A percentile compares a stretch with the other conserved stretches of the same genome.
Evolutionary conservation across 257 asterid species (phyloP).

Genomic region (Anisodus acutangulus): DNA sequence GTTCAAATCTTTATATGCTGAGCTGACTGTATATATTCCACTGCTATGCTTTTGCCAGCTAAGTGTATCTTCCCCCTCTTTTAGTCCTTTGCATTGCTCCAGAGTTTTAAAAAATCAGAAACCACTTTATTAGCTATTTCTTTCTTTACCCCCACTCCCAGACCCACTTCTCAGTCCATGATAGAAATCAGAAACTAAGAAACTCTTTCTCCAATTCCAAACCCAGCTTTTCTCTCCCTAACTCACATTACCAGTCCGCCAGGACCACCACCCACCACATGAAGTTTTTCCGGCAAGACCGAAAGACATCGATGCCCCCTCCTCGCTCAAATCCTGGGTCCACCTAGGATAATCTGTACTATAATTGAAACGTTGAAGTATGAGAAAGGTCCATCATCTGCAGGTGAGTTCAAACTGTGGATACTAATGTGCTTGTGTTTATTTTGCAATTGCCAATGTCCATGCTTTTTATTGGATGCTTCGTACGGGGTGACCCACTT

Average conservation of each 20-base stretch:
- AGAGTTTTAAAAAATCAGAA: background rate
- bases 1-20: background rate
- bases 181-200: background rate
- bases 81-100: background rate
- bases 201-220: background rate
- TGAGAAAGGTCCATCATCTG: no score
- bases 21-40: background rate
- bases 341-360: background rate
- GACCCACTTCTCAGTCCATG: background rate
- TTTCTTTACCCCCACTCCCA: background rate
- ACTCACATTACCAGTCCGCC: background rate
- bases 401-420: background rate
- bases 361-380: no score
- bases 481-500: no score
- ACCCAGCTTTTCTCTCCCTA: background rate
- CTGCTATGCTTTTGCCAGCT: background rate
- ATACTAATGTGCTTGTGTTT: background rate
- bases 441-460: background rate
- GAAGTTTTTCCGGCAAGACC: background rate
- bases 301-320: background rate
- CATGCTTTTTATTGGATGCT: background rate
- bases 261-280: background rate
- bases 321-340: background rate
- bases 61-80: background rate
- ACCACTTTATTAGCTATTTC: background rate